These are phyloP conservation scores for Hanseniaspora guilliermondii DNA, from an alignment of 805 yeast species.

Conservation along the genomic window DNA sequence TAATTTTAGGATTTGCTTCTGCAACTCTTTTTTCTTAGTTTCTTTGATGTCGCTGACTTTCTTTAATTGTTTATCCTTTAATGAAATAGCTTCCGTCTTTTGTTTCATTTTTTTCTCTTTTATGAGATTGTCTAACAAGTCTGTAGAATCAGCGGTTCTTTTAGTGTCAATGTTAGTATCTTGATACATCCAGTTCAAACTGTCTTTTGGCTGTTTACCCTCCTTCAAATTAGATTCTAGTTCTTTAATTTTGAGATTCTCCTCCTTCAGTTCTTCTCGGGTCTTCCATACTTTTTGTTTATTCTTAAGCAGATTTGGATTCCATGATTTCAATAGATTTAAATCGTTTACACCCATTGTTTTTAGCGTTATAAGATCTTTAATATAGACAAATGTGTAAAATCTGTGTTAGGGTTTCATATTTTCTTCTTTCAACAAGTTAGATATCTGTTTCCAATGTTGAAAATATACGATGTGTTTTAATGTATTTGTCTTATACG, in stretches of 20 bases:
- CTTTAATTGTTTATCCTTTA: conserved; percentile 3
- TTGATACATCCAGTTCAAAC: conserved; percentile 82
- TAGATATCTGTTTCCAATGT: too few relatives aligned
- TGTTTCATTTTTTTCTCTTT: neutral
- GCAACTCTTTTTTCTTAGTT: neutral
- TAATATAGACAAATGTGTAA: neutral
- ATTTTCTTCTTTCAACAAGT: too few relatives aligned
- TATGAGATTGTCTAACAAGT: conserved; percentile 19
- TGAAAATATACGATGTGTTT: too few relatives aligned
- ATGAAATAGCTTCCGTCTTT: conserved; percentile 15
- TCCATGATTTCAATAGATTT: conserved; percentile 91
- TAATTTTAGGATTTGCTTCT: neutral
- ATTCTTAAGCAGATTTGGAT: conserved; percentile 77
- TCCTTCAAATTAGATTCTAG: conserved; percentile 50
- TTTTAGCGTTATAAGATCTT: neutral
- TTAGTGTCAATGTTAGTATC: conserved; percentile 26
- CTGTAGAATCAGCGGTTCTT: conserved; percentile 18
- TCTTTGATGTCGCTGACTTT: neutral
- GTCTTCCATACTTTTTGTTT: conserved; percentile 71
- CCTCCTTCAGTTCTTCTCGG: conserved; percentile 68
- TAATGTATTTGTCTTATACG: too few relatives aligned
- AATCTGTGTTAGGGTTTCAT: too few relatives aligned
- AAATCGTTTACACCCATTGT: conserved; percentile 60
- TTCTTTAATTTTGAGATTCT: conserved; percentile 50
- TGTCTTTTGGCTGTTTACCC: conserved; percentile 41